Conservation (phyloP, 2,329 filamentous ascomycete species). For the Tolypocladium cylindrosporum region DNA sequence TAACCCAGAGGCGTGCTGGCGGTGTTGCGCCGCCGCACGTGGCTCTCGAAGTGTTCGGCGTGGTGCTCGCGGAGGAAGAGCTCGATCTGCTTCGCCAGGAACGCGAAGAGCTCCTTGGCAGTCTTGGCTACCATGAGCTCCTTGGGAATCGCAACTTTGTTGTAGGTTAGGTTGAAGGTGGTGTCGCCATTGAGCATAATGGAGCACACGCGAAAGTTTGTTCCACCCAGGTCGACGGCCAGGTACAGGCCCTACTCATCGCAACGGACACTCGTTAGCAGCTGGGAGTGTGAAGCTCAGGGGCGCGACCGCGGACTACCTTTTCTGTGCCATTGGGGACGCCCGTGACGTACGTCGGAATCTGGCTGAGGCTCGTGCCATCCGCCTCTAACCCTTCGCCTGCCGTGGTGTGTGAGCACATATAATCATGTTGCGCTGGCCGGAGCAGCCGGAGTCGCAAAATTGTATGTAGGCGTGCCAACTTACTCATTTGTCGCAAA, state of each 20-base stretch:
- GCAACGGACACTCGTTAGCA: not conserved
- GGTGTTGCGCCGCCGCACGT: constrained; percentile 55
- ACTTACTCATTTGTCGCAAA: constrained; percentile 67
- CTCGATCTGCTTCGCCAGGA: constrained; percentile 89
- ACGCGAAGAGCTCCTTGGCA: constrained; percentile 78
- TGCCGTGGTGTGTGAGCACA: constrained; percentile 20
- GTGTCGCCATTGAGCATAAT: constrained; percentile 88
- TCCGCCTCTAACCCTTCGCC: constrained; percentile 74
- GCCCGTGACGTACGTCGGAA: constrained; percentile 91
- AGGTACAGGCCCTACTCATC: constrained; percentile 74
- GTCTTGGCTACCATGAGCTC: constrained; percentile 85
- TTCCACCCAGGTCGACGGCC: constrained; percentile 94
- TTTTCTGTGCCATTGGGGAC: constrained; percentile 98
- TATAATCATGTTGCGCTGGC: not conserved
- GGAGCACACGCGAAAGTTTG: constrained; percentile 96
- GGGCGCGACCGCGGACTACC: constrained; percentile 36
- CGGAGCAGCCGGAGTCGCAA: not conserved
- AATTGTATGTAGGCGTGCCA: not conserved
- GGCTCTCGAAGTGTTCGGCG: constrained; percentile 69
- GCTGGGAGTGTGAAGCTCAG: not conserved
- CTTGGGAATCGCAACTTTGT: constrained; percentile 82
- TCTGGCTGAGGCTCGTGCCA: constrained; percentile 80
- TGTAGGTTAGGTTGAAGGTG: constrained; percentile 87
- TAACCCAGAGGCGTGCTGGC: constrained; percentile 48
- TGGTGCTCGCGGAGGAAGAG: constrained; percentile 80